Evolutionary conservation across 805 yeast genomes (phyloP), one percentile per base, ranked within the genome.

Genomic region (Cyberlindnera euphorbiiphila): DNA sequence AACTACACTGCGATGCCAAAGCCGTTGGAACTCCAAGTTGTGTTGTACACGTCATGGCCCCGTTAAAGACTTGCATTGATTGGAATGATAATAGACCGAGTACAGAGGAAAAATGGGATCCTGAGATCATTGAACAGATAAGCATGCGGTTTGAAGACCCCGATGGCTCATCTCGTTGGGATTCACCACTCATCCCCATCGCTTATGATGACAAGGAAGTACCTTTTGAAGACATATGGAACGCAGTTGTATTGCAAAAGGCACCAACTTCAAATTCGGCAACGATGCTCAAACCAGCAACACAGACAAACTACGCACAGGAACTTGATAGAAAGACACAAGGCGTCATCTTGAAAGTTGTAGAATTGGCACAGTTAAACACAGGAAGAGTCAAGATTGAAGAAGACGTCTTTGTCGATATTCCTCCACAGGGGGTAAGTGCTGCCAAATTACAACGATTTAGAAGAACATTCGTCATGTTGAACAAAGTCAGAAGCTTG

Each of bases 91-190:
- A 38, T 5, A 44, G 64, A 42, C 45, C 50, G 4, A 45, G 23
- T 6, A 44, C 41, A 2, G 62, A 64, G 6, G 59, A 64, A 11
- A 32, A 23, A 13, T 88, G 96, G 96, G 80, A 76, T 30, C 69
- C 66, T 2, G 78, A 74, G 23, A 60, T 86, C 19, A 64, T 88
- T 26, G 69, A 70, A 12, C 89, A 82, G 36, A 64, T 91, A 40
- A 72, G 77, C 4, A 84, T 88, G 77, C 62, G 98, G 42, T 93
- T 81, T 55, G 98, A 93, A 61, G 98, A 93, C 57, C 98, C 98
- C 1, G 83, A 86, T 55, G 78, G 79, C 22, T 74, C 76, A 52
- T 76, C 81, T 19, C 65, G 96, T 42, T 93, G 98, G 98, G 98
- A 93, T 55, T 78, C 95, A 4, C 98, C 98, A 6, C 64, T 91